phyloP scores from a whole-genome alignment of 768 basidiomycete species.

The Boletus patriciae region DNA sequence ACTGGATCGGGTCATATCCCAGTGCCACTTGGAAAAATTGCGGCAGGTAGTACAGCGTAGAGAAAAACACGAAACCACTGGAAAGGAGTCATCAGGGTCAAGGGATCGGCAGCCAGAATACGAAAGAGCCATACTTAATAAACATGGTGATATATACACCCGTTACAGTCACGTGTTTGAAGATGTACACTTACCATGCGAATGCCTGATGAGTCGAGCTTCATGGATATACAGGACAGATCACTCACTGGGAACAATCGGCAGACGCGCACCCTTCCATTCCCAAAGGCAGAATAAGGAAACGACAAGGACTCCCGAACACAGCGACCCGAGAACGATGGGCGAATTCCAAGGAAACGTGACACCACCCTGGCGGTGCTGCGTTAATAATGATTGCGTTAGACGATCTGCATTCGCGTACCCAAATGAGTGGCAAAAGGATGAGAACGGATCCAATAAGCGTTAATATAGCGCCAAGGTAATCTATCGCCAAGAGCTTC shows the following conservation, averaged over 20 bases:
- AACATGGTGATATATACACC: conserved; percentile 73
- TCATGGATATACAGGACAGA: background rate
- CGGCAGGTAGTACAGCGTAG: conserved; percentile 68
- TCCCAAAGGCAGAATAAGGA: conserved; percentile 69
- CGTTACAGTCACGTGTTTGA: conserved; percentile 61
- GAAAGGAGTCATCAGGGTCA: background rate
- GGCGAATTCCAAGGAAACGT: conserved; percentile 73
- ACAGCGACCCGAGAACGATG: conserved; percentile 58
- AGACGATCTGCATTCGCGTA: conserved; percentile 26
- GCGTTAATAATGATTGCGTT: background rate
- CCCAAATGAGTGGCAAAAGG: conserved; percentile 74
- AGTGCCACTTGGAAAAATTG: conserved; percentile 74
- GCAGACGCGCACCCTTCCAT: conserved; percentile 66
- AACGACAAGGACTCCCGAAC: conserved; percentile 54
- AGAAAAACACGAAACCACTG: conserved; percentile 63
- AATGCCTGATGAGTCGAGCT: background rate
- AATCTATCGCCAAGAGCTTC: conserved; percentile 68
- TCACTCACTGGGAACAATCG: conserved; percentile 66
- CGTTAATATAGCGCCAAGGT: conserved; percentile 56
- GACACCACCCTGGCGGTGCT: conserved; percentile 54
- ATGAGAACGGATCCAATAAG: conserved; percentile 61
- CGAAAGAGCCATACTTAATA: conserved; percentile 47
- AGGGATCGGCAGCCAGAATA: background rate
- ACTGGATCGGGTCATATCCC: conserved; percentile 63
- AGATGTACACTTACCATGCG: conserved; percentile 60